Evolutionary conservation across 1,284 basidiomycete species (phyloP).

Genomic region (Cystobasidiaceae sp.): DNA sequence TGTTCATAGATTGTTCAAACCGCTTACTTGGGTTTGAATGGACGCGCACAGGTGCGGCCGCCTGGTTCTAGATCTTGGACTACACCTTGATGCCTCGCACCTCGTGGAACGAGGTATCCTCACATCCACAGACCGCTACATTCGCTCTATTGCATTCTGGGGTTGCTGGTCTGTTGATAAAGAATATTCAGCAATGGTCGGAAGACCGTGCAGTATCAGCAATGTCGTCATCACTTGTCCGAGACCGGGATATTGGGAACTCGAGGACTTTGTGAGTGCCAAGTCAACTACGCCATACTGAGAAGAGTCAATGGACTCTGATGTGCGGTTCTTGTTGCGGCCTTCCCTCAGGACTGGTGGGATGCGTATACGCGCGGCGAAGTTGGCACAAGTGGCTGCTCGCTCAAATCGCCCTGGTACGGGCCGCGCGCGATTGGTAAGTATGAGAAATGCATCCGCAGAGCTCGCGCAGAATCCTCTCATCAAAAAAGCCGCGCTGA

Average conservation of each 20-base stretch:
- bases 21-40: too few relatives aligned
- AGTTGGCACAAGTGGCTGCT: background rate
- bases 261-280: conserved; percentile 17
- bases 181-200: conserved; percentile 21
- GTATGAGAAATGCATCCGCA: too few relatives aligned
- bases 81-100: conserved; percentile 18
- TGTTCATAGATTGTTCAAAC: too few relatives aligned
- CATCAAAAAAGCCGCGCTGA: too few relatives aligned
- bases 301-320: background rate
- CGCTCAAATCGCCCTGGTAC: background rate
- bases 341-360: conserved; percentile 15
- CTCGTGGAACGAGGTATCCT: conserved; percentile 18
- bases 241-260: conserved; percentile 11
- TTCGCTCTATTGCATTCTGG: conserved; percentile 22
- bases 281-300: background rate
- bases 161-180: conserved; percentile 24
- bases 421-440: conserved; percentile 15
- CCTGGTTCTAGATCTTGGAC: conserved; percentile 18
- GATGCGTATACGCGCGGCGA: background rate
- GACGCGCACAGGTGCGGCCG: conserved; percentile 13
- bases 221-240: conserved; percentile 21
- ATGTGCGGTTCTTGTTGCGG: background rate
- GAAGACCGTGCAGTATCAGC: conserved; percentile 11
- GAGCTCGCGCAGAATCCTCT: too few relatives aligned
- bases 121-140: conserved; percentile 8